Percentiles rank a stretch among this genome's conserved stretches.
These are phyloP conservation scores for Dillenia suffruticosa DNA, from an alignment of 164 flowering plant genomes.

Conservation along the genomic window DNA sequence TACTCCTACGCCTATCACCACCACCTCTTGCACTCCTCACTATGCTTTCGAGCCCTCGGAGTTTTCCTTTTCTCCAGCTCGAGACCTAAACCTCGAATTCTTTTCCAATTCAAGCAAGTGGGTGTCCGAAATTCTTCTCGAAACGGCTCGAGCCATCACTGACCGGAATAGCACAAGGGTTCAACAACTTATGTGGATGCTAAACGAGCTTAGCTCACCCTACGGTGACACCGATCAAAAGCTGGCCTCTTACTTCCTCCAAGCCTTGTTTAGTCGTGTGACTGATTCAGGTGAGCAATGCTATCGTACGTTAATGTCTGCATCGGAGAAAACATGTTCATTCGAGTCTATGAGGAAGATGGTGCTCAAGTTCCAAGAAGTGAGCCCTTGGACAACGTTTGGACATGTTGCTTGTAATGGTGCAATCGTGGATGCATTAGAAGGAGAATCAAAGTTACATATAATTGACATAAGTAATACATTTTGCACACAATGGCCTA, in stretches of 20 bases:
- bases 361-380: slow-evolving; percentile 86
- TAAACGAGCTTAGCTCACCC: slow-evolving; percentile 86
- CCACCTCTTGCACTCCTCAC: slow-evolving; percentile 15
- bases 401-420: slow-evolving; percentile 96
- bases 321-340: slow-evolving; percentile 63
- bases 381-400: slow-evolving; percentile 94
- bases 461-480: slow-evolving; percentile 84
- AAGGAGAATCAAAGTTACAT: slow-evolving; percentile 72
- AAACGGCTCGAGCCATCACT: slow-evolving; percentile 69
- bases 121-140: slow-evolving; percentile 69
- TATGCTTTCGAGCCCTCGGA: slow-evolving; percentile 23
- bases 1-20: slow-evolving; percentile 17
- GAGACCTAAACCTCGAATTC: slow-evolving; percentile 32
- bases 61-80: slow-evolving; percentile 37
- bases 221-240: slow-evolving; percentile 95
- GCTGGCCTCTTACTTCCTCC: slow-evolving; percentile 77
- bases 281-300: slow-evolving; percentile 69
- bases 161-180: slow-evolving; percentile 57
- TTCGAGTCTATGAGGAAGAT: slow-evolving; percentile 76
- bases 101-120: slow-evolving; percentile 42
- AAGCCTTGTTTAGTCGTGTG: slow-evolving; percentile 76
- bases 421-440: slow-evolving; percentile 83
- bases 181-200: slow-evolving; percentile 96
- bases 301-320: slow-evolving; percentile 43
- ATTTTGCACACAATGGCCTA: slow-evolving; percentile 98